A percentile compares a stretch with the other conserved stretches of the same genome.
phyloP scores from a whole-genome alignment of 2,329 filamentous ascomycete genomes.

The Fusarium graminum region DNA sequence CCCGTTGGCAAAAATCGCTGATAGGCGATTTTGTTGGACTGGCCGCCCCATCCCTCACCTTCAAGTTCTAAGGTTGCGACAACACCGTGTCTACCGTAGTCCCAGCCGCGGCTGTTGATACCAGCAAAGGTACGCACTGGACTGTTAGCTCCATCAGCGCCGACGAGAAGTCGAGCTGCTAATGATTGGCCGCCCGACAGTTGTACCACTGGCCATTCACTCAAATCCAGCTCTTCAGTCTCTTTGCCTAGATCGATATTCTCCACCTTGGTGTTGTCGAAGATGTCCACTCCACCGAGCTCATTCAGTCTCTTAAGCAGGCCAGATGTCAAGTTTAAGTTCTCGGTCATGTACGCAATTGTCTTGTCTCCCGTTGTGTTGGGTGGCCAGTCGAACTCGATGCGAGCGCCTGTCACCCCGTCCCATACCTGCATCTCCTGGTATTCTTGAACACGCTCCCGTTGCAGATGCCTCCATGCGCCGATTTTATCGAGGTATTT shows the following conservation, averaged over 20 bases:
- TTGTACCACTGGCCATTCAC: conserved; percentile 87
- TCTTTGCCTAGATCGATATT: conserved; percentile 81
- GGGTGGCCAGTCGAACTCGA: conserved; percentile 84
- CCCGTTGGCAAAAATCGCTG: conserved; percentile 95
- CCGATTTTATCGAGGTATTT: conserved; percentile 85
- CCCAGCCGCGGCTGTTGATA: conserved; percentile 90
- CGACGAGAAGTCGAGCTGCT: conserved; percentile 86
- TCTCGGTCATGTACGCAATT: conserved; percentile 98
- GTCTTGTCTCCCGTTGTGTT: conserved; percentile 65
- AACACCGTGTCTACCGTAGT: conserved; percentile 90
- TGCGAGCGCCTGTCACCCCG: conserved; percentile 85
- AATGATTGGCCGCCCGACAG: conserved; percentile 76
- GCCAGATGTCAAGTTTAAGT: conserved; percentile 85
- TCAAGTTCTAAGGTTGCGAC: conserved; percentile 88
- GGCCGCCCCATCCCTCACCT: conserved; percentile 67
- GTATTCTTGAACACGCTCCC: conserved; percentile 83
- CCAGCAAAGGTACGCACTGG: conserved; percentile 91
- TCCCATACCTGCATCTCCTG: conserved; percentile 99
- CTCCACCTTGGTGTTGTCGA: conserved; percentile 82
- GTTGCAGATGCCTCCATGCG: conserved; percentile 83
- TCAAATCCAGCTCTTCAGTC: conserved; percentile 78
- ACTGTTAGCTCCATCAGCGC: conserved; percentile 94
- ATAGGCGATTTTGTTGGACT: conserved; percentile 80
- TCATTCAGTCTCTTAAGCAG: conserved; percentile 79
- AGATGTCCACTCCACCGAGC: conserved; percentile 76